These are phyloP conservation scores for Taiozyma sp. DNA, from an alignment of 1,139 yeast species.

Conservation along the genomic window DNA sequence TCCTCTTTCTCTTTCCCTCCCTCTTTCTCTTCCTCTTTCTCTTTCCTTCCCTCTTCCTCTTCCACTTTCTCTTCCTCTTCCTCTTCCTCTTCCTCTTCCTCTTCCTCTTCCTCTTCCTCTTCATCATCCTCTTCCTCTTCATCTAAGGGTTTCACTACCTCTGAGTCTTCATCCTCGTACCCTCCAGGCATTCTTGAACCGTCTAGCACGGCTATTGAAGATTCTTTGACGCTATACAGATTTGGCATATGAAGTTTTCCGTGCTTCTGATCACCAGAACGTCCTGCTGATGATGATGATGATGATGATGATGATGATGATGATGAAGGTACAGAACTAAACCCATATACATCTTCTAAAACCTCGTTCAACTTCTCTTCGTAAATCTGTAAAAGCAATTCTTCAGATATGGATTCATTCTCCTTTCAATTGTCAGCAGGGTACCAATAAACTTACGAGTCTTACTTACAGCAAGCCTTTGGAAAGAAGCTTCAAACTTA, in stretches of 20 bases:
- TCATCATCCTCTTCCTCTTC: too few relatives aligned
- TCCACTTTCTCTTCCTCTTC: too few relatives aligned
- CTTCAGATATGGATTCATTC: conserved; percentile 1
- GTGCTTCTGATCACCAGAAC: not conserved
- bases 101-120: too few relatives aligned
- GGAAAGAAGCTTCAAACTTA: conserved; percentile 3
- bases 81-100: too few relatives aligned
- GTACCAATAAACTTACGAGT: not conserved
- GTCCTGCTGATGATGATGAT: not conserved
- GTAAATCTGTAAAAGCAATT: not conserved
- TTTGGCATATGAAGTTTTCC: not conserved
- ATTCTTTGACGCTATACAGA: not conserved
- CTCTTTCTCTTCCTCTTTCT: too few relatives aligned
- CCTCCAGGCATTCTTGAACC: not conserved
- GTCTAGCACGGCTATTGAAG: not conserved
- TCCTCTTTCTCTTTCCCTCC: too few relatives aligned
- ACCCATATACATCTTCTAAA: not conserved
- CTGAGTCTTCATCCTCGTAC: too few relatives aligned
- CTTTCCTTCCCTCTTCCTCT: too few relatives aligned
- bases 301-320: too few relatives aligned
- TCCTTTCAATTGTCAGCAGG: not conserved
- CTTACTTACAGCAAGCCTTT: conserved; percentile 1
- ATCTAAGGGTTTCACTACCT: too few relatives aligned
- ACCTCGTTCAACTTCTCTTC: not conserved
- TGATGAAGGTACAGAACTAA: not conserved